Percentiles rank a stretch among this genome's conserved stretches.
phyloP scores from a whole-genome alignment of 192 early-diverging fungal species.

The Haplosporangium gracile region DNA sequence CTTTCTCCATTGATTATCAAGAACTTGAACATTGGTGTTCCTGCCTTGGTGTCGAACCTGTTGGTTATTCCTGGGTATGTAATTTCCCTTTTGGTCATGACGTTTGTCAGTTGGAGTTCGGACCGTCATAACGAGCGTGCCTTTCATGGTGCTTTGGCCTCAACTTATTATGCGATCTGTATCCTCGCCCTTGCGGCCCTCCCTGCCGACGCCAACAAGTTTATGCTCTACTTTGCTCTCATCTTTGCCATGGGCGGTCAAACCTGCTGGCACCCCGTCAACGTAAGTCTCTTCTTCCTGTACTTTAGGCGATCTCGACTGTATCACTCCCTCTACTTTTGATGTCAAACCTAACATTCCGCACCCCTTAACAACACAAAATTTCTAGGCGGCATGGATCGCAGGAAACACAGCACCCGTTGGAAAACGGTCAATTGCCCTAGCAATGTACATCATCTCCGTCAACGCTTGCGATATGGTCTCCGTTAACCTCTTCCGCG shows the following conservation, averaged over 20 bases:
- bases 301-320: background rate
- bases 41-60: conserved; percentile 50
- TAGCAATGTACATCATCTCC: conserved; percentile 59
- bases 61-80: conserved; percentile 59
- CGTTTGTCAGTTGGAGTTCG: conserved; percentile 51
- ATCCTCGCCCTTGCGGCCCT: conserved; percentile 48
- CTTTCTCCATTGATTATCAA: conserved; percentile 59
- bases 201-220: conserved; percentile 53
- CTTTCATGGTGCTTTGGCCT: conserved; percentile 44
- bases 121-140: conserved; percentile 53
- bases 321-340: background rate
- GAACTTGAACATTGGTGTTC: conserved; percentile 48
- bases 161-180: conserved; percentile 47
- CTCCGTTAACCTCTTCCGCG: conserved; percentile 49
- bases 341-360: no score
- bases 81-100: conserved; percentile 38
- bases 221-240: conserved; percentile 51
- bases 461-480: conserved; percentile 58
- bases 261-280: conserved; percentile 52
- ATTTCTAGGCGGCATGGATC: conserved; percentile 53
- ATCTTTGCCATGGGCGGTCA: conserved; percentile 56
- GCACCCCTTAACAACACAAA: background rate
- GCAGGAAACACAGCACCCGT: conserved; percentile 57
- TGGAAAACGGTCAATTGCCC: conserved; percentile 53
- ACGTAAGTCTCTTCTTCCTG: conserved; percentile 23